Conservation (phyloP, 345 rosid species). For the Durio zibethinus region DNA sequence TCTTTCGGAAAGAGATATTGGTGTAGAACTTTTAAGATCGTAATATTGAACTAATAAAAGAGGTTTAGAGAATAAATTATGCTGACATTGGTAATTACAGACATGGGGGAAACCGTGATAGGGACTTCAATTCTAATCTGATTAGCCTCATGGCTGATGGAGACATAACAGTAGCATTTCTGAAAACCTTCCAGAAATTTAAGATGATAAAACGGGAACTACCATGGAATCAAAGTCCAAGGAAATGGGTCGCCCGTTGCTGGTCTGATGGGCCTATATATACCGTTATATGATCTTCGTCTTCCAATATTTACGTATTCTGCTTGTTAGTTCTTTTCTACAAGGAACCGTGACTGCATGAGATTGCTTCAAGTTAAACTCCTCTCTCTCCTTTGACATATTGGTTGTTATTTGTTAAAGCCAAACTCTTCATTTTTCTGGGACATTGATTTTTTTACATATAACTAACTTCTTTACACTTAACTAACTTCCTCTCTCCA, state of each 20-base stretch:
- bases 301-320: not conserved
- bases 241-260: not conserved
- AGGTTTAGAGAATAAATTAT: not conserved
- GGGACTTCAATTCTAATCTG: not conserved
- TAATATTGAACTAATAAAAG: not conserved
- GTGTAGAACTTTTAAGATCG: constrained; percentile 4
- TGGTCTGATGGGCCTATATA: not conserved
- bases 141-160: not conserved
- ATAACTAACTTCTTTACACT: no score
- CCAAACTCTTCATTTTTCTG: no score
- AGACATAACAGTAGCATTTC: not conserved
- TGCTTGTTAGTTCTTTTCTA: not conserved
- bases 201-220: not conserved
- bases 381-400: not conserved
- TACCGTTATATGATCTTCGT: not conserved
- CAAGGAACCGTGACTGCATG: not conserved
- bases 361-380: not conserved
- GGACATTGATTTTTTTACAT: no score
- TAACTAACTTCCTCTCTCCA: no score
- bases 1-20: constrained; percentile 18
- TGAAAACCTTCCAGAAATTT: not conserved
- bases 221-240: not conserved
- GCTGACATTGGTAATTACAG: not conserved
- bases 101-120: not conserved
- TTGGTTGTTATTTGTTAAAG: not conserved